Evolutionary conservation across 129 eudicot genomes (phyloP), one percentile per base, ranked within the genome.

Genomic region (Saposhnikovia divaricata): DNA sequence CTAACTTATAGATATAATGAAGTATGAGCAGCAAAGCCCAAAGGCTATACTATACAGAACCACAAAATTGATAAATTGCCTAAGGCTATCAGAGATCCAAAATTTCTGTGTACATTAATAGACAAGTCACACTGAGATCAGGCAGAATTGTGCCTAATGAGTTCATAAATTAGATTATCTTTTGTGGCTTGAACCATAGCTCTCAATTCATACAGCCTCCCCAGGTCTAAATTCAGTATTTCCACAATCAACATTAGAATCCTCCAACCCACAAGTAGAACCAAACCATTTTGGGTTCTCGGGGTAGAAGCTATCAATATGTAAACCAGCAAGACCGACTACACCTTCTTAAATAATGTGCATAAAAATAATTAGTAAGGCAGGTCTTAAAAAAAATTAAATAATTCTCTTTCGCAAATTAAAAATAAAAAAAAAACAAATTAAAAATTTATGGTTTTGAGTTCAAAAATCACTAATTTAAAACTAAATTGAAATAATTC

Each of bases 241-340:
- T 42, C 89, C 87, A 75, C 92, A 87, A 79, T 93, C 90, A n/a
- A n/a, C n/a, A n/a, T n/a, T n/a, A n/a, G n/a, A n/a, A n/a, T n/a
- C n/a, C n/a, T n/a, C n/a, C n/a, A 93, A 83, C 39, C 87, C 93
- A 87, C 93, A 87, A 59, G 97, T 93, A 79, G 97, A 93, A 61
- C 91, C 98, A 48, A 87, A 93, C n/a, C 98, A 93, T 82, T 93
- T 93, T 7, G 97, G 90, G 85, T 91, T 89, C 83, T 91, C 97
- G 5, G 95, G 97, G 76, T 93, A 91, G 80, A 93, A 93, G 81
- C 86, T 87, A 61, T 93, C 96, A 38, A 93, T 97, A 77, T 91
- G 97, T 82, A 93, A 81, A 85, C 89, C 88, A 76, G 83, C 88
- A 84, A 93, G 96, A 84, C 92, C 87, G 23, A 76, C 93, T 89